Percentiles rank a stretch among this genome's conserved stretches.
Evolutionary conservation across 2,329 filamentous ascomycete genomes (phyloP).

Genomic region (Arthrobotrys conoides): DNA sequence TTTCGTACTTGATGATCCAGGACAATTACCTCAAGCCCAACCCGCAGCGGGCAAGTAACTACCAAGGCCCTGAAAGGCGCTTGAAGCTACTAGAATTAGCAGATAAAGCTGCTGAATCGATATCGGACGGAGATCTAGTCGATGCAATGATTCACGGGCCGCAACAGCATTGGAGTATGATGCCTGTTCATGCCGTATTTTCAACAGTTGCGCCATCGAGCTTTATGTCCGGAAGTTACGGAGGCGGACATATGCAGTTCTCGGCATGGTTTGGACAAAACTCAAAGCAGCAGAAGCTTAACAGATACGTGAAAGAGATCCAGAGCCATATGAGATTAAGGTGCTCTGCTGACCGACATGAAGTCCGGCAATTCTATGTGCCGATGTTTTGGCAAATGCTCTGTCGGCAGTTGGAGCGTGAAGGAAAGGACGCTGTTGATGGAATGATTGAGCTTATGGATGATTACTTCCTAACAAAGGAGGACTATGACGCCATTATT

Average conservation of each 20-base stretch:
- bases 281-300: slow-evolving; percentile 84
- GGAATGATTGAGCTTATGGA: slow-evolving; percentile 97
- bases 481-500: slow-evolving; percentile 93
- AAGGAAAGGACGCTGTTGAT: slow-evolving; percentile 85
- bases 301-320: slow-evolving; percentile 88
- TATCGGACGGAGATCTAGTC: slow-evolving; percentile 95
- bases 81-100: slow-evolving; percentile 88
- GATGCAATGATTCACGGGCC: slow-evolving; percentile 97
- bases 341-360: slow-evolving; percentile 90
- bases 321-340: slow-evolving; percentile 96
- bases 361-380: slow-evolving; percentile 94
- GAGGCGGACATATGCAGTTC: slow-evolving; percentile 77
- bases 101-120: slow-evolving; percentile 91
- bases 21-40: slow-evolving; percentile 94
- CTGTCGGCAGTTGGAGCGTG: slow-evolving; percentile 79
- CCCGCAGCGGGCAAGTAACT: slow-evolving; percentile 75
- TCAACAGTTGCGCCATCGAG: slow-evolving; percentile 93
- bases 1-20: slow-evolving; percentile 97
- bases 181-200: slow-evolving; percentile 96
- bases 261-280: slow-evolving; percentile 96
- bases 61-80: slow-evolving; percentile 77
- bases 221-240: slow-evolving; percentile 83
- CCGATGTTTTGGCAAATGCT: slow-evolving; percentile 87
- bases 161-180: slow-evolving; percentile 97
- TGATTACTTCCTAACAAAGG: slow-evolving; percentile 92